Evolutionary conservation across 768 basidiomycete genomes (phyloP).

Genomic region (Termitomyces sp.): DNA sequence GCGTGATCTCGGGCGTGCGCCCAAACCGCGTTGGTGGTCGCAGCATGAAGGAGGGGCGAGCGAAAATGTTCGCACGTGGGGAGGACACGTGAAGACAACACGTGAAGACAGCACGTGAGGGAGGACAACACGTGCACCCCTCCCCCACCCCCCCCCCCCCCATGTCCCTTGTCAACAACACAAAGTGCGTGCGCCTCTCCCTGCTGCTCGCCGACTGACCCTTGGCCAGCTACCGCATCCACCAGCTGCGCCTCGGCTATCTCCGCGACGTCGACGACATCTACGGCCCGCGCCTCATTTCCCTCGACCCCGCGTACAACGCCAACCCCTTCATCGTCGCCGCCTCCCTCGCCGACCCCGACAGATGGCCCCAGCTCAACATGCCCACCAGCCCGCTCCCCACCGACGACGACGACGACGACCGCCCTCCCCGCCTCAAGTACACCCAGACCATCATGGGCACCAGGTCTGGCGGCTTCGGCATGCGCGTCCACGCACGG

Average conservation of each 20-base stretch:
- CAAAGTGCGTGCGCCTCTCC: conserved; percentile 38
- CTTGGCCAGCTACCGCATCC: conserved; percentile 58
- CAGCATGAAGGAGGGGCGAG: too few relatives aligned
- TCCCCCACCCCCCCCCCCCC: too few relatives aligned
- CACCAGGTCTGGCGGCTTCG: conserved; percentile 60
- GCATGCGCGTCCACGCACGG: conserved; percentile 71
- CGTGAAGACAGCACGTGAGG: too few relatives aligned
- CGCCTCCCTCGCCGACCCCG: conserved; percentile 69
- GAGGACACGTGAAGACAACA: too few relatives aligned
- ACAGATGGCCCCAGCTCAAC: conserved; percentile 82
- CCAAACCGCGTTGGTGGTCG: conserved; percentile 36
- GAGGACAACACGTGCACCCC: too few relatives aligned
- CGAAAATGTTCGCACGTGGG: too few relatives aligned
- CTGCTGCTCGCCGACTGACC: background rate
- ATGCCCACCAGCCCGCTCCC: conserved; percentile 66
- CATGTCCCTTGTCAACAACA: conserved; percentile 64
- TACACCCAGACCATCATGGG: conserved; percentile 91
- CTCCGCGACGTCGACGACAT: conserved; percentile 87
- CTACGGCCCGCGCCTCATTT: conserved; percentile 76
- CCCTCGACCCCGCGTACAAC: conserved; percentile 69
- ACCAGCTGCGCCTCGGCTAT: conserved; percentile 79
- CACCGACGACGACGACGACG: conserved; percentile 42
- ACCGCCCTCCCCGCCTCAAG: conserved; percentile 40
- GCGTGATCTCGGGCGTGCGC: conserved; percentile 39
- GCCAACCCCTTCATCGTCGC: conserved; percentile 82